phyloP scores from a whole-genome alignment of 2,329 filamentous ascomycete species.

The Madurella fahalii region DNA sequence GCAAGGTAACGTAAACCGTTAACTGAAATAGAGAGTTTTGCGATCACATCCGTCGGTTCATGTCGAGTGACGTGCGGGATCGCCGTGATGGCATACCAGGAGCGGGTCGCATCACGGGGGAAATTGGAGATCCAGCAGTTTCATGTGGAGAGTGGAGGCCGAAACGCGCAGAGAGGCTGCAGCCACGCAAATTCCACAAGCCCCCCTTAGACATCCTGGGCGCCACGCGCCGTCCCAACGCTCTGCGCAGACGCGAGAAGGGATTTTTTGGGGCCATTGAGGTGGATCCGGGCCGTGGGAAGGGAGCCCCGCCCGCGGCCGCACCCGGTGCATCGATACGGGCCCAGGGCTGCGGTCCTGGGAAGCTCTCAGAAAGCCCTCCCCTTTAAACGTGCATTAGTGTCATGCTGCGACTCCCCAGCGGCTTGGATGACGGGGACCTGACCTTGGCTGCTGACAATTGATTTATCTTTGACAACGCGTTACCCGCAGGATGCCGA shows the following conservation, averaged over 20 bases:
- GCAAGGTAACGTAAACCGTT: neutral
- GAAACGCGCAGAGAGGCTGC: neutral
- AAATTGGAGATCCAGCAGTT: neutral
- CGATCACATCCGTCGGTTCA: too few species aligned
- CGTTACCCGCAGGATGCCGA: too few species aligned
- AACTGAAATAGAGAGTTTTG: too few species aligned
- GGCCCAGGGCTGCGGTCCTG: slow-evolving; percentile 20
- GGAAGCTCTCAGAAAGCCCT: slow-evolving; percentile 12
- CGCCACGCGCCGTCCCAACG: neutral
- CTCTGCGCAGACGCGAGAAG: too few species aligned
- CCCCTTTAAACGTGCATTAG: slow-evolving; percentile 28
- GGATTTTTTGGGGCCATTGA: neutral
- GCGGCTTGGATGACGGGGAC: neutral
- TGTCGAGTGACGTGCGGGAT: slow-evolving; percentile 1
- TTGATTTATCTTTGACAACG: too few species aligned
- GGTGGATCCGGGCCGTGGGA: neutral
- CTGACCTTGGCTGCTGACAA: neutral
- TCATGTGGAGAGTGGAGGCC: neutral
- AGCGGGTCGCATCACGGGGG: neutral
- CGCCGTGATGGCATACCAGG: neutral
- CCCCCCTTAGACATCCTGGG: neutral
- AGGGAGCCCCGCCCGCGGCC: slow-evolving; percentile 13
- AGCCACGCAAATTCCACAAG: neutral
- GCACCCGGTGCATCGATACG: slow-evolving; percentile 9
- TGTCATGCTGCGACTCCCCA: slow-evolving; percentile 9